Evolutionary conservation across 148 eudicot species (phyloP).

Genomic region (Rhododendron simsii): DNA sequence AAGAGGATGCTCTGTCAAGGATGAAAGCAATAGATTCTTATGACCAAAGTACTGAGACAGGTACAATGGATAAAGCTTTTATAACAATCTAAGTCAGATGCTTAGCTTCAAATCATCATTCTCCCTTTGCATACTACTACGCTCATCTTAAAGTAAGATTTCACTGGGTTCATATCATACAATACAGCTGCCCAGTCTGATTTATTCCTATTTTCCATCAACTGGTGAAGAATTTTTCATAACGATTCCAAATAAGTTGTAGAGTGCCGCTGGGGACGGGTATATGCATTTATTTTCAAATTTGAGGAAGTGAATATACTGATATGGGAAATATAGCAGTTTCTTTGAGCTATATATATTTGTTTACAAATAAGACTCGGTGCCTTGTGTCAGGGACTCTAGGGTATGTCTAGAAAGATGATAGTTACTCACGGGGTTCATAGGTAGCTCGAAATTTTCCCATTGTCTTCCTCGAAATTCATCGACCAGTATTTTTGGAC

Average conservation of each 20-base stretch:
- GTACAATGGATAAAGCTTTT: conserved; percentile 22
- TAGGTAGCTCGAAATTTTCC: neutral
- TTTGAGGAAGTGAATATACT: neutral
- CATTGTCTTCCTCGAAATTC: neutral
- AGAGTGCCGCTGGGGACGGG: neutral
- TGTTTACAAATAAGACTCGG: neutral
- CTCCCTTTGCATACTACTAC: neutral
- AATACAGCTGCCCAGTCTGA: neutral
- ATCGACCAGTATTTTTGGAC: neutral
- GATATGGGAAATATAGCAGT: neutral
- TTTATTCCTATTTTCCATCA: neutral
- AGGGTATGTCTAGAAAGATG: neutral
- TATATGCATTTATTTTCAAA: neutral
- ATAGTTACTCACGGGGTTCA: neutral
- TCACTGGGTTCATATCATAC: neutral
- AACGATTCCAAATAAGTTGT: neutral
- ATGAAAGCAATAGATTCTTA: conserved; percentile 22
- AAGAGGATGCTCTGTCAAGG: conserved; percentile 61
- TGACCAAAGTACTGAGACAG: conserved; percentile 39
- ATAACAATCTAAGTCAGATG: neutral
- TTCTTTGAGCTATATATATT: neutral
- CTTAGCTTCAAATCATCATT: conserved; percentile 2
- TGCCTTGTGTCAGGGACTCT: neutral
- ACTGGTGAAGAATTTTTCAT: neutral
- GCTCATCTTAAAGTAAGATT: neutral